Evolutionary conservation across 2,329 filamentous ascomycete species (phyloP).

Genomic region (Ceratocystis eucalypticola): DNA sequence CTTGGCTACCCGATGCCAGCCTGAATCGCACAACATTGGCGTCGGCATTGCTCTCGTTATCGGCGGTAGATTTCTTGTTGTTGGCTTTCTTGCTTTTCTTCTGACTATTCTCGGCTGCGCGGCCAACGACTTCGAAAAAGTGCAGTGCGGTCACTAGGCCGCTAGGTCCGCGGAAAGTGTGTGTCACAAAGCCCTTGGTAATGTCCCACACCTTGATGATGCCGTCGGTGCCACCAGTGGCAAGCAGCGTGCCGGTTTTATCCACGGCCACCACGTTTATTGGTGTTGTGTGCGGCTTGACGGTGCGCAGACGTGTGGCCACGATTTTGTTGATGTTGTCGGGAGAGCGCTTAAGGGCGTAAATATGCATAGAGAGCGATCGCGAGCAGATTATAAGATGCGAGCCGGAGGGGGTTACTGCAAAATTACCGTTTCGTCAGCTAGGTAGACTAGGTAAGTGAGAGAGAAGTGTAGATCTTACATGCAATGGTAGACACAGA

Average conservation of each 20-base stretch:
- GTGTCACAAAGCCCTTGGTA: constrained; percentile 74
- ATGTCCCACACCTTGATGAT: constrained; percentile 97
- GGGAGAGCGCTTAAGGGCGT: constrained; percentile 49
- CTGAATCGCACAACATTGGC: constrained; percentile 47
- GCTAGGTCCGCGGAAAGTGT: constrained; percentile 87
- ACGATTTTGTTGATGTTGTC: constrained; percentile 43
- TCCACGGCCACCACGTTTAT: constrained; percentile 74
- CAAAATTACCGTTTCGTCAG: constrained; percentile 6
- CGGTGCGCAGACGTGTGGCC: constrained; percentile 56
- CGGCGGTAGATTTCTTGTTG: constrained; percentile 18
- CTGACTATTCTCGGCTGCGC: constrained; percentile 31
- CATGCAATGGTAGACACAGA: constrained; percentile 59
- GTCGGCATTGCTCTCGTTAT: constrained; percentile 28
- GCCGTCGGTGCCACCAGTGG: constrained; percentile 86
- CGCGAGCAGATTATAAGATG: constrained; percentile 86
- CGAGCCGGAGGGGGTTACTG: constrained; percentile 75
- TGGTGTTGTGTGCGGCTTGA: constrained; percentile 83
- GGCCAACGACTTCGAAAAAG: constrained; percentile 66
- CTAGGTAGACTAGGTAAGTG: background rate
- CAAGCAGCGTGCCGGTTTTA: constrained; percentile 73
- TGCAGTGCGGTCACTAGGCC: constrained; percentile 80
- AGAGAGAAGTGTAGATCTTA: constrained; percentile 26
- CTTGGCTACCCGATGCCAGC: constrained; percentile 82
- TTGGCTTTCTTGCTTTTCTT: constrained; percentile 26
- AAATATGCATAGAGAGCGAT: constrained; percentile 92